phyloP scores from a whole-genome alignment of 2,329 filamentous ascomycete species.

The Magnaporthiopsis poae region DNA sequence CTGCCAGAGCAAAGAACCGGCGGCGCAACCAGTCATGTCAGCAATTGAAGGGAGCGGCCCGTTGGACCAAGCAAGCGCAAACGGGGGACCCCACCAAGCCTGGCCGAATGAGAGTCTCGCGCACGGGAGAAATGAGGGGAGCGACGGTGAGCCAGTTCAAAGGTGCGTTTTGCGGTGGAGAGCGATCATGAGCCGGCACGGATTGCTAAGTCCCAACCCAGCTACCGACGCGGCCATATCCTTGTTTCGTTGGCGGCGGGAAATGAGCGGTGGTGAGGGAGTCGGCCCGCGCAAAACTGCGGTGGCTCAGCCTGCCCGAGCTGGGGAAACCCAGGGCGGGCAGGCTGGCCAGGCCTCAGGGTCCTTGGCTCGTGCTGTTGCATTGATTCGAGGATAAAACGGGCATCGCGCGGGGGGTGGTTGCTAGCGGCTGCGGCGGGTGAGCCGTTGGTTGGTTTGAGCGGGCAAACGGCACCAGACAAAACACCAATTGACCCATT shows the following conservation, averaged over 20 bases:
- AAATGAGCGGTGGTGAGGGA: neutral
- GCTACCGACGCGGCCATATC: neutral
- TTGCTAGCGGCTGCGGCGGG: too few species aligned
- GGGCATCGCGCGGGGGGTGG: too few species aligned
- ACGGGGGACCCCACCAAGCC: neutral
- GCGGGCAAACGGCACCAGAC: too few species aligned
- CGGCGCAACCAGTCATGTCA: neutral
- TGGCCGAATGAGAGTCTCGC: neutral
- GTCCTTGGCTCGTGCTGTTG: too few species aligned
- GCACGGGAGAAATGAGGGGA: too few species aligned
- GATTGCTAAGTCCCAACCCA: neutral
- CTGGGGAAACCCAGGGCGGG: too few species aligned
- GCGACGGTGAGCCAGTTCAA: too few species aligned
- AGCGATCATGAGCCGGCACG: neutral
- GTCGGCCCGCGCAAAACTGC: neutral
- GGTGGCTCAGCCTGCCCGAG: neutral
- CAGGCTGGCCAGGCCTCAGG: neutral
- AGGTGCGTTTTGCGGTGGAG: neutral
- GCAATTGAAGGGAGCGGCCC: neutral
- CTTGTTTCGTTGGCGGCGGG: neutral
- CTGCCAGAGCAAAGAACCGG: neutral
- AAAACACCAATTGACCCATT: neutral
- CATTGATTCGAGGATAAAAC: neutral
- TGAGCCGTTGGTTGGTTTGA: too few species aligned
- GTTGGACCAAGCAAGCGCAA: neutral